Evolutionary conservation across 2,329 filamentous ascomycete species (phyloP).

Genomic region (Allantophomopsis lycopodina): DNA sequence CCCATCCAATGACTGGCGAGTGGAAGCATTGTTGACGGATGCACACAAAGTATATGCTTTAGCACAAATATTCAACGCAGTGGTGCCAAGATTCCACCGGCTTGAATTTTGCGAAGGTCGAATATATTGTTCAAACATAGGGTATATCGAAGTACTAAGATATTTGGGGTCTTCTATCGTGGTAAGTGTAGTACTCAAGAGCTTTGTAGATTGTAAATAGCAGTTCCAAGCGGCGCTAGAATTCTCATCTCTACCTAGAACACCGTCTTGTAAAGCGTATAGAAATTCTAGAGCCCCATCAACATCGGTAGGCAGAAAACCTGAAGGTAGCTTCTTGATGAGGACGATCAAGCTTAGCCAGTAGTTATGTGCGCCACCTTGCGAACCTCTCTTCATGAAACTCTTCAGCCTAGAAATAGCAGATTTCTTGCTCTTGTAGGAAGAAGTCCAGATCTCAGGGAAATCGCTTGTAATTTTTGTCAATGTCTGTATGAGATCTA

Average conservation of each 20-base stretch:
- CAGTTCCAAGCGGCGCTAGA: slow-evolving; percentile 57
- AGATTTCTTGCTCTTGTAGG: slow-evolving; percentile 37
- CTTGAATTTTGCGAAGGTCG: slow-evolving; percentile 7
- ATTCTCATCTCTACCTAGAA: slow-evolving; percentile 63
- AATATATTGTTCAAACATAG: slow-evolving; percentile 40
- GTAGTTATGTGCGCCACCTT: slow-evolving; percentile 56
- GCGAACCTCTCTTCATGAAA: slow-evolving; percentile 74
- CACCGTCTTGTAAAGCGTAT: slow-evolving; percentile 53
- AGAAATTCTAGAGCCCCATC: slow-evolving; percentile 48
- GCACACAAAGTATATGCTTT: slow-evolving; percentile 32
- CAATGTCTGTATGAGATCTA: slow-evolving; percentile 56
- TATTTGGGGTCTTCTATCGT: slow-evolving; percentile 31
- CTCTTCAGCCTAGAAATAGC: slow-evolving; percentile 44
- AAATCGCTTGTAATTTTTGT: slow-evolving; percentile 48
- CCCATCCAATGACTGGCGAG: slow-evolving; percentile 33
- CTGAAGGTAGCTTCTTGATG: slow-evolving; percentile 37
- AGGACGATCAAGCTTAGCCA: slow-evolving; percentile 59
- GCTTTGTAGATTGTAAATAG: slow-evolving; percentile 52
- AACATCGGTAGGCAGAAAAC: slow-evolving; percentile 36
- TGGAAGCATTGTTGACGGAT: slow-evolving; percentile 23
- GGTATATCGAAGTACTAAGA: slow-evolving; percentile 34
- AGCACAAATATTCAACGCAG: slow-evolving; percentile 10
- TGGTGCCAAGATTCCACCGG: slow-evolving; percentile 9
- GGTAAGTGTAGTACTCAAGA: slow-evolving; percentile 32
- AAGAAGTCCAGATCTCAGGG: slow-evolving; percentile 61